Conservation (phyloP, 1,139 yeast genomes). For the Pichia norvegensis region DNA sequence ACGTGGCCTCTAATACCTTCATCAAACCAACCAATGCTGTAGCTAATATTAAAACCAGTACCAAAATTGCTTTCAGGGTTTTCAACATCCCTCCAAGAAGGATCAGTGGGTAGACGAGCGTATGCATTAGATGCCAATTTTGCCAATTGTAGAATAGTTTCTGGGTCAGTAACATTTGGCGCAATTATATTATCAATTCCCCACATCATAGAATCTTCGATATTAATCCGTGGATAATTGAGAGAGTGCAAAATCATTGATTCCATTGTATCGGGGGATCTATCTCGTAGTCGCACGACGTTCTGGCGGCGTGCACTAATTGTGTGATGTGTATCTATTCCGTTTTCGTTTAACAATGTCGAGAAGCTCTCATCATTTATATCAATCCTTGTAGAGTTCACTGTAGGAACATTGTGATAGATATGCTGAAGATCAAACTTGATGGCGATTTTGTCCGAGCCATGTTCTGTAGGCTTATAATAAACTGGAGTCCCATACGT, state of each 20-base stretch:
- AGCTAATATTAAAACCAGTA: slow-evolving; percentile 19
- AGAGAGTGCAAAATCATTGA: slow-evolving; percentile 56
- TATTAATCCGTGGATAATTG: slow-evolving; percentile 37
- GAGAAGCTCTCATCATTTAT: slow-evolving; percentile 12
- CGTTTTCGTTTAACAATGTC: slow-evolving; percentile 1
- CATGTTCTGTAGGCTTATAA: neutral
- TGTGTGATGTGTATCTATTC: slow-evolving; percentile 5
- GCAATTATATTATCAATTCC: slow-evolving; percentile 38
- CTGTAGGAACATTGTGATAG: slow-evolving; percentile 22
- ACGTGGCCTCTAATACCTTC: slow-evolving; percentile 88
- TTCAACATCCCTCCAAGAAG: slow-evolving; percentile 84
- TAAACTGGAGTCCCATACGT: neutral
- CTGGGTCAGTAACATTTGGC: slow-evolving; percentile 70
- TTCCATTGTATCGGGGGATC: slow-evolving; percentile 60
- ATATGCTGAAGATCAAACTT: slow-evolving; percentile 20
- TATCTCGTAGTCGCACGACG: slow-evolving; percentile 44
- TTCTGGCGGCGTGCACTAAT: slow-evolving; percentile 11
- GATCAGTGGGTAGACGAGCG: slow-evolving; percentile 65
- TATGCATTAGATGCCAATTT: slow-evolving; percentile 89
- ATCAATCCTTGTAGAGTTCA: slow-evolving; percentile 22
- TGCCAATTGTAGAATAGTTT: slow-evolving; percentile 70
- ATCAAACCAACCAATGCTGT: slow-evolving; percentile 78
- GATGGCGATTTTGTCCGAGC: neutral
- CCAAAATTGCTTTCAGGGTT: slow-evolving; percentile 8
- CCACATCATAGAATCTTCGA: slow-evolving; percentile 47